Evolutionary conservation across 1,284 basidiomycete genomes (phyloP).

Genomic region (Fomitiporia mediterranea): DNA sequence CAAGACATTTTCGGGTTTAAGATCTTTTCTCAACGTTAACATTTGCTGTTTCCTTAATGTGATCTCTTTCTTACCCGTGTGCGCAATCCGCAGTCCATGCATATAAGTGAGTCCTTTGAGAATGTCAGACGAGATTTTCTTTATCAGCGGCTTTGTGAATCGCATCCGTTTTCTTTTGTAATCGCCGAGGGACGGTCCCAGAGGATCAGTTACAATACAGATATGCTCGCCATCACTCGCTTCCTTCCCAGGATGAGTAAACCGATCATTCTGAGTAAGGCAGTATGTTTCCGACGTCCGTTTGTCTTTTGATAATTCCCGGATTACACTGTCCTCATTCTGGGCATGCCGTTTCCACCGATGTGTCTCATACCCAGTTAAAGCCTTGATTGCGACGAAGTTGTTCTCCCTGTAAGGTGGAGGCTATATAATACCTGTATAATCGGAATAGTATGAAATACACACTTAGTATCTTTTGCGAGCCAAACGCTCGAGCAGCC

Average conservation of each 20-base stretch:
- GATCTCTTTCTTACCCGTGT: background rate
- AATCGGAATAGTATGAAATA: background rate
- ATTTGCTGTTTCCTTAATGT: too few species aligned
- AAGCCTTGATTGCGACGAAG: conserved; percentile 31
- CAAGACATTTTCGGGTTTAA: background rate
- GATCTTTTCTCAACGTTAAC: background rate
- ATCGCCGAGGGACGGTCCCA: conserved; percentile 27
- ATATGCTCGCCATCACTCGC: conserved; percentile 25
- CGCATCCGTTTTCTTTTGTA: conserved; percentile 18
- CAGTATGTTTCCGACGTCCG: background rate
- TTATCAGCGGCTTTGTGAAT: background rate
- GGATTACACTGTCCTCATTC: background rate
- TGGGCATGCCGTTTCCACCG: conserved; percentile 23
- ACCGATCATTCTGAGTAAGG: conserved; percentile 25
- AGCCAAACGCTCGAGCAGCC: conserved; percentile 32
- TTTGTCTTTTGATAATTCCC: background rate
- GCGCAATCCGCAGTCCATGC: background rate
- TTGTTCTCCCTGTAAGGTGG: conserved; percentile 13
- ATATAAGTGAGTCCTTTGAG: background rate
- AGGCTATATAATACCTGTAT: background rate
- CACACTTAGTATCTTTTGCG: conserved; percentile 26
- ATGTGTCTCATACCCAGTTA: conserved; percentile 28
- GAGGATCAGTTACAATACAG: conserved; percentile 29
- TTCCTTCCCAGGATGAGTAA: conserved; percentile 26
- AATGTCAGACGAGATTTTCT: background rate